Evolutionary conservation across 192 early-diverging fungal species (phyloP), one percentile per base, ranked within the genome.

Genomic region (Coemansia sp.): DNA sequence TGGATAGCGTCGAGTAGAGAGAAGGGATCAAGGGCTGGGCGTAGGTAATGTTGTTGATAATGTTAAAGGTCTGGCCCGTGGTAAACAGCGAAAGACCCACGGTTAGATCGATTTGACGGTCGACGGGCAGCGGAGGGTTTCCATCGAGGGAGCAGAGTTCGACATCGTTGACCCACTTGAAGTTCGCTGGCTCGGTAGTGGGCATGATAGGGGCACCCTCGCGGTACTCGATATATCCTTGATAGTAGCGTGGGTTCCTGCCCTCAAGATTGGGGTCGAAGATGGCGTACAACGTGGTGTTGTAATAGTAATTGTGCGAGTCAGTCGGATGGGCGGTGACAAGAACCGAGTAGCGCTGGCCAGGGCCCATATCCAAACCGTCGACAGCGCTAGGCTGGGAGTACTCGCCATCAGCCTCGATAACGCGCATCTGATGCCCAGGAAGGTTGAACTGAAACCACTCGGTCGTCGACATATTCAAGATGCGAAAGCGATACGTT

Each of bases 301-400:
- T 87, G 43, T 92, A 63, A 15, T 73, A n/a, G 45, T 88, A 93
- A 83, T 92, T 91, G 29, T 59, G 38, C 16, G 84, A 69, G 56
- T 86, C 70, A 39, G 41, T 44, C 16, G 41, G 41, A 5, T 83
- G 81, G 18, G 92, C 90, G 1, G 83, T 89, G n/a, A 93, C 87
- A 1, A 95, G 84, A 3, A 92, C 88, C 38, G 92, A 91, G 73
- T 87, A 82, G 29, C 93, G 88, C 71, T 93, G 92, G 1, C 87
- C 93, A 10, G 86, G 86, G 37, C 85, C 71, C 12, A 85, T 64
- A 49, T 88, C 81, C 37, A 91, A 70, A 22, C 71, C 77, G 5
- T 80, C 59, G 13, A 87, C 86, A 15, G 64, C 73, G 18, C 60
- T 71, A 13, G 85, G 85, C 39, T 87, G 59, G 2, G 80, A 75